phyloP scores from a whole-genome alignment of 2,329 filamentous ascomycete species.

The Rhytidhysteron rufulum region DNA sequence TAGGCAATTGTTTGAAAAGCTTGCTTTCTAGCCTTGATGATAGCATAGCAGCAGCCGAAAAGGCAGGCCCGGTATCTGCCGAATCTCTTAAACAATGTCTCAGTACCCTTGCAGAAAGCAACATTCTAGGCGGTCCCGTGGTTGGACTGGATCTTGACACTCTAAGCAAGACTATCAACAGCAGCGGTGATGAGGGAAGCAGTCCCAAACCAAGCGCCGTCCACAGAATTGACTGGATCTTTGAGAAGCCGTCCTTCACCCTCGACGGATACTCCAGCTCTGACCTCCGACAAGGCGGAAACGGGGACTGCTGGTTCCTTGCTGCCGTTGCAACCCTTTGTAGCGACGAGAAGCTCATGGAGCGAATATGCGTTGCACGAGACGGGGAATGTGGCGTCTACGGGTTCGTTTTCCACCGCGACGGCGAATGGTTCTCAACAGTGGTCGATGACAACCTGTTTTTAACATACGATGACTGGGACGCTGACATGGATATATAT shows the following conservation, averaged over 20 bases:
- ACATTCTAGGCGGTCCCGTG: slow-evolving; percentile 16
- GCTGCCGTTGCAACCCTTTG: slow-evolving; percentile 73
- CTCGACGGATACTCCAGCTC: slow-evolving; percentile 71
- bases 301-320: slow-evolving; percentile 84
- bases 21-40: slow-evolving; percentile 39
- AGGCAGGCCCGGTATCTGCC: slow-evolving; percentile 39
- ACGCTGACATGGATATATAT: slow-evolving; percentile 66
- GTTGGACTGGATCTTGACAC: slow-evolving; percentile 29
- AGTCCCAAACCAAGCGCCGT: slow-evolving; percentile 16
- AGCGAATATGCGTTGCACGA: slow-evolving; percentile 68
- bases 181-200: slow-evolving; percentile 15
- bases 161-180: slow-evolving; percentile 59
- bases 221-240: slow-evolving; percentile 60
- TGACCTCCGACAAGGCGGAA: slow-evolving; percentile 72
- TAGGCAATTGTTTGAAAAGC: slow-evolving; percentile 26
- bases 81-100: slow-evolving; percentile 18
- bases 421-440: slow-evolving; percentile 70
- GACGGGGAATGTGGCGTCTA: slow-evolving; percentile 75
- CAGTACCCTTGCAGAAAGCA: slow-evolving; percentile 18
- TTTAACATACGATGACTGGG: slow-evolving; percentile 72
- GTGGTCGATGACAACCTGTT: slow-evolving; percentile 90
- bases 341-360: slow-evolving; percentile 66
- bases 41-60: slow-evolving; percentile 43
- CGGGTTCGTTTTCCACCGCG: slow-evolving; percentile 76
- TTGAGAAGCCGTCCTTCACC: slow-evolving; percentile 71